These are phyloP conservation scores for Calocybe cyanea DNA, from an alignment of 768 basidiomycete genomes.

Conservation along the genomic window DNA sequence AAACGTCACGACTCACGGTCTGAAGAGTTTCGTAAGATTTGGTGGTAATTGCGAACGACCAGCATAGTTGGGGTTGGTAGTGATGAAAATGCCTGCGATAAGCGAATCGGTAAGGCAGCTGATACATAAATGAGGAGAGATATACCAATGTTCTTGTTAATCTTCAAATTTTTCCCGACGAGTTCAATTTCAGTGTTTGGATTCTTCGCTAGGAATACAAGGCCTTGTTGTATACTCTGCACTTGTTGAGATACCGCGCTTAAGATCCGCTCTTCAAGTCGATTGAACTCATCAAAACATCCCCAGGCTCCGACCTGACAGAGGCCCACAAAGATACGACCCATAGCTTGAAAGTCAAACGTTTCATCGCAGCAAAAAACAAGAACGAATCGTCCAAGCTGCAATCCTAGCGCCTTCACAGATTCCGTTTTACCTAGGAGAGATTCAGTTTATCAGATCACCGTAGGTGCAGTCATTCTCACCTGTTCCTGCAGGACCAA, in stretches of 20 bases:
- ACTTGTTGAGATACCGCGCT: conserved; percentile 99
- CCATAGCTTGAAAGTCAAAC: conserved; percentile 99
- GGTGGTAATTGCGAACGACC: conserved; percentile 90
- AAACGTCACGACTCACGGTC: conserved; percentile 59
- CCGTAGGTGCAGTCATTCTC: conserved; percentile 14
- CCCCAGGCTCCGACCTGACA: conserved; percentile 99
- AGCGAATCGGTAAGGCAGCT: conserved; percentile 5
- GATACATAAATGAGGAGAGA: not conserved
- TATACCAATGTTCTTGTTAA: conserved; percentile 90
- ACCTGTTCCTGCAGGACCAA: conserved; percentile 98
- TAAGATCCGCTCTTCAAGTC: conserved; percentile 95
- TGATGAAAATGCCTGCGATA: conserved; percentile 87
- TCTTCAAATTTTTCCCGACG: conserved; percentile 89
- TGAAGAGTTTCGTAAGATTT: conserved; percentile 88
- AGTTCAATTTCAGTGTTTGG: conserved; percentile 91
- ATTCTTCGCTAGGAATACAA: conserved; percentile 78
- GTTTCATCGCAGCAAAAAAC: conserved; percentile 99
- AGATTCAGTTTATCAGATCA: conserved; percentile 1
- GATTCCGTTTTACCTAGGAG: conserved; percentile 92
- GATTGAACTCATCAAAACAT: conserved; percentile 97
- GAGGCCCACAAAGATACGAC: conserved; percentile 96
- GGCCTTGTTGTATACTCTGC: conserved; percentile 95
- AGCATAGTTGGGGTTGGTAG: conserved; percentile 98
- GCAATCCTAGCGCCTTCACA: conserved; percentile 96
- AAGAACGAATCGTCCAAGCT: conserved; percentile 96